Conservation (phyloP, 108 stramenopile species). For the Stephanodiscus minutulus region DNA sequence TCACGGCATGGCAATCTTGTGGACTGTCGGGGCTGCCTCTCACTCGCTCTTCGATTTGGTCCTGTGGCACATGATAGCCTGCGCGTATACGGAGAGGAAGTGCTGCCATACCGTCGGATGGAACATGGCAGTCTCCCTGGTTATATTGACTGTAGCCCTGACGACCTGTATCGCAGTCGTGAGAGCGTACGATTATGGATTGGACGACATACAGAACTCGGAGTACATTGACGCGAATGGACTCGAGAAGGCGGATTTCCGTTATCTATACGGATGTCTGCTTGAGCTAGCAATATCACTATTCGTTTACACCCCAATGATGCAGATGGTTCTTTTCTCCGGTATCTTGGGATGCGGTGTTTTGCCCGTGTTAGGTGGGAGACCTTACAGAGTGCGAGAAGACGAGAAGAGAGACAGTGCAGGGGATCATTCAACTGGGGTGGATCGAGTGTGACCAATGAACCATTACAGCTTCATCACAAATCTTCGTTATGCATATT, state of each 20-base stretch:
- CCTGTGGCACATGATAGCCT: conserved; percentile 48
- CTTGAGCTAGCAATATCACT: conserved; percentile 38
- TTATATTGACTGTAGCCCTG: conserved; percentile 18
- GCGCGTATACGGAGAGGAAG: conserved; percentile 26
- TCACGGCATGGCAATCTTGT: conserved; percentile 33
- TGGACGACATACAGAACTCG: not conserved
- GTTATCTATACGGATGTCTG: conserved; percentile 39
- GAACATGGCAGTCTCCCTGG: conserved; percentile 35
- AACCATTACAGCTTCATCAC: too few species aligned
- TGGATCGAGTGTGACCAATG: too few species aligned
- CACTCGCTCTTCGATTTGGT: conserved; percentile 40
- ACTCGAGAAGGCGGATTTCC: conserved; percentile 18
- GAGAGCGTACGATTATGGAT: conserved; percentile 27
- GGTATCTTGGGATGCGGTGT: conserved; percentile 49
- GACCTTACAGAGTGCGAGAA: conserved; percentile 26
- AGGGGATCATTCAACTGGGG: not conserved
- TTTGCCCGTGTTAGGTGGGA: conserved; percentile 47
- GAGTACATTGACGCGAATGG: conserved; percentile 4
- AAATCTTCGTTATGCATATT: not conserved
- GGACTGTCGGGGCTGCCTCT: conserved; percentile 35
- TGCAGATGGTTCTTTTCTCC: conserved; percentile 35
- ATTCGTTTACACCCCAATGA: conserved; percentile 45
- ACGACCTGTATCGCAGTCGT: conserved; percentile 27
- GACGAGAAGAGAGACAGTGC: conserved; percentile 8
- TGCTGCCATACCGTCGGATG: conserved; percentile 14